Conservation (phyloP, 441 rosid species). For the Mallotus japonicus region DNA sequence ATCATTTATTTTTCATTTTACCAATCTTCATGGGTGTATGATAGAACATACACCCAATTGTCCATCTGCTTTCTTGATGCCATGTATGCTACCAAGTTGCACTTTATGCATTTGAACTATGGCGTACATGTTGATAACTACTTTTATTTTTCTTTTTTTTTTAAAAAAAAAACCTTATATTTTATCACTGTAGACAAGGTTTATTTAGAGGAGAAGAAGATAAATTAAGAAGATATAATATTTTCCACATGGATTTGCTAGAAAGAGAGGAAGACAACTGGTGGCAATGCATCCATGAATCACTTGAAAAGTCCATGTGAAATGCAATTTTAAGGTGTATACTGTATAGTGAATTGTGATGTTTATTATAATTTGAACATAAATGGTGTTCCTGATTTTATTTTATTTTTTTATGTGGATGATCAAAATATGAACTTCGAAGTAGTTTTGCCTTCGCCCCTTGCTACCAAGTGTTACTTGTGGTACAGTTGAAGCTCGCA, state of each 20-base stretch:
- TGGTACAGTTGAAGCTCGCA: too few relatives aligned
- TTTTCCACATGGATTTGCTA: not conserved
- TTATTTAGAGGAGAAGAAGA: not conserved
- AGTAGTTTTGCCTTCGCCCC: too few relatives aligned
- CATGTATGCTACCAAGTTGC: not conserved
- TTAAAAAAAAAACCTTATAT: not conserved
- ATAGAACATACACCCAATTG: not conserved
- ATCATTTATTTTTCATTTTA: constrained; percentile 11
- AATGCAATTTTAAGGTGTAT: not conserved
- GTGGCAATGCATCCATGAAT: not conserved
- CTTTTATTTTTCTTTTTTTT: too few relatives aligned
- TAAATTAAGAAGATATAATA: not conserved
- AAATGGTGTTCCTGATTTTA: not conserved
- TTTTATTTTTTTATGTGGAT: too few relatives aligned
- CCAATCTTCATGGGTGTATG: not conserved
- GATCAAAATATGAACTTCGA: too few relatives aligned
- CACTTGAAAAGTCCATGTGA: not conserved
- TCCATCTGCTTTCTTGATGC: not conserved
- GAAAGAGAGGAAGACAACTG: not conserved
- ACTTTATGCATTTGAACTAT: not conserved
- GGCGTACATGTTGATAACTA: not conserved
- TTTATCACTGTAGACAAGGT: not conserved
- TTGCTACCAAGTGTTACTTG: too few relatives aligned
- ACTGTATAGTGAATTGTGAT: not conserved
- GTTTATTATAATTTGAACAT: not conserved